Conservation (phyloP, 2,329 filamentous ascomycete genomes). For the Pseudocercospora crystallina region DNA sequence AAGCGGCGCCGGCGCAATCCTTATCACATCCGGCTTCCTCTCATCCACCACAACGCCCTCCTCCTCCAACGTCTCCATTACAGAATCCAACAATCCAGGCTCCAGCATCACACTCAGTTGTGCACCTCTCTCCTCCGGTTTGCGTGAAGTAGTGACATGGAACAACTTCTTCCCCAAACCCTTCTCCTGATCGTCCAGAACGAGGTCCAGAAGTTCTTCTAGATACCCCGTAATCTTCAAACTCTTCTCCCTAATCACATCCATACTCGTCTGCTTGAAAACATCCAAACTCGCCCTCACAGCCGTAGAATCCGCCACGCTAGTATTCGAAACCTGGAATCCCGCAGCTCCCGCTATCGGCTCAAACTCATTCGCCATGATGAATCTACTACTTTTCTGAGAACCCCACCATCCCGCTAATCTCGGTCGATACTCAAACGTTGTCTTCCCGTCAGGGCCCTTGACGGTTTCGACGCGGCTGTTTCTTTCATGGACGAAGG, state of each 20-base stretch:
- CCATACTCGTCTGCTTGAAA: constrained; percentile 71
- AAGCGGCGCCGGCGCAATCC: constrained; percentile 78
- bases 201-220: constrained; percentile 59
- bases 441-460: constrained; percentile 31
- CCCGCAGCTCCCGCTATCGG: constrained; percentile 77
- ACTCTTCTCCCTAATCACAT: constrained; percentile 67
- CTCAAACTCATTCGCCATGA: constrained; percentile 78
- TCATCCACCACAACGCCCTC: constrained; percentile 77
- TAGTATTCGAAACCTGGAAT: constrained; percentile 84
- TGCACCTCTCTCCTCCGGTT: constrained; percentile 68
- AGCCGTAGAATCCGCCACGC: constrained; percentile 73
- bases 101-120: constrained; percentile 74
- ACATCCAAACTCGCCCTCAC: constrained; percentile 71
- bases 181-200: constrained; percentile 18
- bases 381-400: constrained; percentile 73
- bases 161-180: constrained; percentile 33
- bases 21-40: constrained; percentile 79
- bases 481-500: constrained; percentile 78
- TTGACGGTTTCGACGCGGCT: constrained; percentile 50
- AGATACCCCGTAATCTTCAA: constrained; percentile 74
- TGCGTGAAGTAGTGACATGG: constrained; percentile 66
- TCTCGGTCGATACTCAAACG: constrained; percentile 59
- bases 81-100: constrained; percentile 67
- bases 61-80: constrained; percentile 63
- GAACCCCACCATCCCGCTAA: constrained; percentile 86